Evolutionary conservation across 108 stramenopile genomes (phyloP), one percentile per base, ranked within the genome.

Genomic region (Aureococcus anophagefferens): DNA sequence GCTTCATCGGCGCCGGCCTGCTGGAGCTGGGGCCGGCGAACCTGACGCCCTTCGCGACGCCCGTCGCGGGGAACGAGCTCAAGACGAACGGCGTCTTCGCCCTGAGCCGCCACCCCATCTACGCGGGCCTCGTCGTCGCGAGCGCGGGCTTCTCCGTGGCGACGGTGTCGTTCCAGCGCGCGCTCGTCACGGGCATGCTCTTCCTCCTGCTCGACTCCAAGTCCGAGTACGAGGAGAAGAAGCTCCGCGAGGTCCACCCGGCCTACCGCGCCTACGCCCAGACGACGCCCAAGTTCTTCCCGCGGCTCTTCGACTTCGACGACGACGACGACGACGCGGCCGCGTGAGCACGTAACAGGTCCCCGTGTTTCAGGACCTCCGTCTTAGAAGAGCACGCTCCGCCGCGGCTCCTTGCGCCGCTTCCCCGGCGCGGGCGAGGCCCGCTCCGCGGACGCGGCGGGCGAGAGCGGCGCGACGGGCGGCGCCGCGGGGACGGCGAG

Each of bases 51-150:
- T 90, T 77, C 72, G 81, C 86, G 16, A 67, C 73, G 5, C 81
- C 87, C 7, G 64, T 46, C 28, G 30, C 3, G 32, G 44, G 11
- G 9, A 34, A 44, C 17, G 65, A 74, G 14, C 59, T 80, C 36
- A 40, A 76, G 35, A 68, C 73, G 28, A 66, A 36, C 17, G 89
- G 89, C 14, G 69, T 88, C 32, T 90, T 79, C 75, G 34, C 64
- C 4, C 64, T 83, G 31, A 65, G 86, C 28, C 85, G 89, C 33
- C 89, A 90, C 75, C 89, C 89, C 15, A 88, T 90, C 72, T 90
- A 90, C 70, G 30, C 86, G 0, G 88, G 88, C 5, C 34, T 85
- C 35, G 35, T 90, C 37, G 37, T 63, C n/a, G 70, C 68, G 46
- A 71, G 68, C 70, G 33, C 62, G 7, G 89, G 89, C 63, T 65